A percentile compares a stretch with the other conserved stretches of the same genome.
phyloP scores from a whole-genome alignment of 2,329 filamentous ascomycete species.

The Escovopsis weberi region DNA sequence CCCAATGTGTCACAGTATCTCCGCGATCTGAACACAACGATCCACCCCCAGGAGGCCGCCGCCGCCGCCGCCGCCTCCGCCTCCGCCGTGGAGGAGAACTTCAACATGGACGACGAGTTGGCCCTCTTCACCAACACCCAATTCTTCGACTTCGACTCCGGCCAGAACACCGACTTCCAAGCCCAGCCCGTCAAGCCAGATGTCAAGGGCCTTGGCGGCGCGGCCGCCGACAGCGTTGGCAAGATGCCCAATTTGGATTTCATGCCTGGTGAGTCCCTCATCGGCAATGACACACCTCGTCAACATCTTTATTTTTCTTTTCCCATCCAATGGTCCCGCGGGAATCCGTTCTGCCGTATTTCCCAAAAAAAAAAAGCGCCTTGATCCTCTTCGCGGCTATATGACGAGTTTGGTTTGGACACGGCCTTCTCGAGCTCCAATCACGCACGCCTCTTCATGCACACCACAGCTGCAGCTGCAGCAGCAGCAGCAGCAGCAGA shows the following conservation, averaged over 20 bases:
- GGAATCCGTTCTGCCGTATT: no score
- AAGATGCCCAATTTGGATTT: conserved; percentile 36
- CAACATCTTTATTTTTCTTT: neutral
- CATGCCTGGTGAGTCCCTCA: conserved; percentile 29
- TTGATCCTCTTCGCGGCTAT: no score
- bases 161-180: conserved; percentile 44
- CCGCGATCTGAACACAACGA: conserved; percentile 60
- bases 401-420: no score
- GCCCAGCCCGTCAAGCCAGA: conserved; percentile 32
- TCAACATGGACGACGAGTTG: conserved; percentile 56
- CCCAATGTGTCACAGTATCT: conserved; percentile 86
- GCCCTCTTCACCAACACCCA: conserved; percentile 71
- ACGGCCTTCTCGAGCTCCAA: no score
- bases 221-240: conserved; percentile 24
- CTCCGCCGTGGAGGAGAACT: conserved; percentile 35
- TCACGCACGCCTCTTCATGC: no score
- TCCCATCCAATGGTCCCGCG: no score
- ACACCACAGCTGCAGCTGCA: no score
- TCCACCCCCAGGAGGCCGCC: conserved; percentile 40
- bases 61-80: no score
- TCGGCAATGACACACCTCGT: no score
- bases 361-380: no score
- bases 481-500: no score
- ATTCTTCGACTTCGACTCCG: conserved; percentile 65
- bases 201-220: conserved; percentile 19